These are phyloP conservation scores for Oenanthe javanica DNA, from an alignment of 140 eudicot genomes.

Conservation along the genomic window DNA sequence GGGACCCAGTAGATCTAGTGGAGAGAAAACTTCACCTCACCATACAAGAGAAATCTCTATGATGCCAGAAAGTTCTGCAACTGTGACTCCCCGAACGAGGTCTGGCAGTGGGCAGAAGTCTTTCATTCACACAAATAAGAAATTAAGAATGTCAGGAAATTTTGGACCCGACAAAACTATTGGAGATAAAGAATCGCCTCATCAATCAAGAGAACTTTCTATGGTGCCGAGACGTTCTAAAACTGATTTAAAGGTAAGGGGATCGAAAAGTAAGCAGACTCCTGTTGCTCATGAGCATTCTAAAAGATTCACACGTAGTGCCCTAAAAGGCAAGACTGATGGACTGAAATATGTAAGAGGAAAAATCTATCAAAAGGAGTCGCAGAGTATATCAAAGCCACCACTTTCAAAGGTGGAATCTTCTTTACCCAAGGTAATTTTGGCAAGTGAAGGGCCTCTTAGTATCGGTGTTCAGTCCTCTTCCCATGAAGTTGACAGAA, in stretches of 20 bases:
- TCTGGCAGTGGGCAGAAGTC: conserved; percentile 18
- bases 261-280: conserved; percentile 13
- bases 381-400: conserved; percentile 1
- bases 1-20: neutral
- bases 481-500: neutral
- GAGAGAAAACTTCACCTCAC: neutral
- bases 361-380: conserved; percentile 8
- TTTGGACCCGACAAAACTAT: neutral
- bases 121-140: neutral
- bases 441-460: neutral
- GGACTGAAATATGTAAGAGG: neutral
- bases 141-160: neutral
- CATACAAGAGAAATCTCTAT: neutral
- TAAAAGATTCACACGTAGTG: conserved; percentile 4
- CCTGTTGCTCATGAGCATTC: neutral
- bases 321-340: conserved; percentile 9
- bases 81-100: conserved; percentile 4
- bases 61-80: neutral
- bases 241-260: neutral
- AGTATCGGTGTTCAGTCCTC: conserved; percentile 3
- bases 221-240: neutral
- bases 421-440: neutral
- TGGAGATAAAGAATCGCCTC: neutral
- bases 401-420: conserved; percentile 4
- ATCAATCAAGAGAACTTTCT: neutral